Percentiles rank a stretch among this genome's conserved stretches.
phyloP scores from a whole-genome alignment of 352 stramenopile genomes.

The Phytophthora foliorum region DNA sequence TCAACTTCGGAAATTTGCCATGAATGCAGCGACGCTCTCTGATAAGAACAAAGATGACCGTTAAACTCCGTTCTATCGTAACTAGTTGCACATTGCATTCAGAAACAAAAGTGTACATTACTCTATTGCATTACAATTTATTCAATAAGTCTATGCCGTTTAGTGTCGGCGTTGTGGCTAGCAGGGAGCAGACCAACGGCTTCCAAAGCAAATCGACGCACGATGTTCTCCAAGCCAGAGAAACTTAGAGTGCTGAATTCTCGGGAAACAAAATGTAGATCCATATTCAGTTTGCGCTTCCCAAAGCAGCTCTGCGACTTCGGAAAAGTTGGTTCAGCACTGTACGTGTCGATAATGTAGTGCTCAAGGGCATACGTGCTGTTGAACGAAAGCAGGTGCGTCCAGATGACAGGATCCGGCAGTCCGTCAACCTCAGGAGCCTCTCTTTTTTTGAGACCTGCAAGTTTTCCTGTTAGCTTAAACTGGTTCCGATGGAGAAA shows the following conservation, averaged over 20 bases:
- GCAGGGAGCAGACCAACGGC: conserved; percentile 25
- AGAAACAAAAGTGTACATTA: too few relatives aligned
- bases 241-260: conserved; percentile 35
- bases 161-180: conserved; percentile 29
- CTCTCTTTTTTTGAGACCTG: conserved; percentile 26
- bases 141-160: conserved; percentile 16
- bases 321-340: conserved; percentile 43
- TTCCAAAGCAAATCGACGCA: conserved; percentile 41
- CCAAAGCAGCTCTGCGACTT: conserved; percentile 68
- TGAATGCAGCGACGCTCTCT: conserved; percentile 14
- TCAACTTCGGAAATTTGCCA: conserved; percentile 30
- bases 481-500: conserved; percentile 64
- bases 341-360: conserved; percentile 66
- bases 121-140: background rate
- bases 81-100: too few relatives aligned
- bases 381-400: conserved; percentile 72
- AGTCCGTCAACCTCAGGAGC: conserved; percentile 29
- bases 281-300: conserved; percentile 30
- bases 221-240: conserved; percentile 33
- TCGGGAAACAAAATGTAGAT: conserved; percentile 41
- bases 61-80: background rate
- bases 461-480: conserved; percentile 47
- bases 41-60: background rate
- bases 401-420: conserved; percentile 63
- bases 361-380: conserved; percentile 35